Evolutionary conservation across 352 stramenopile genomes (phyloP).

Genomic region (Globisporangium acanthophoron): DNA sequence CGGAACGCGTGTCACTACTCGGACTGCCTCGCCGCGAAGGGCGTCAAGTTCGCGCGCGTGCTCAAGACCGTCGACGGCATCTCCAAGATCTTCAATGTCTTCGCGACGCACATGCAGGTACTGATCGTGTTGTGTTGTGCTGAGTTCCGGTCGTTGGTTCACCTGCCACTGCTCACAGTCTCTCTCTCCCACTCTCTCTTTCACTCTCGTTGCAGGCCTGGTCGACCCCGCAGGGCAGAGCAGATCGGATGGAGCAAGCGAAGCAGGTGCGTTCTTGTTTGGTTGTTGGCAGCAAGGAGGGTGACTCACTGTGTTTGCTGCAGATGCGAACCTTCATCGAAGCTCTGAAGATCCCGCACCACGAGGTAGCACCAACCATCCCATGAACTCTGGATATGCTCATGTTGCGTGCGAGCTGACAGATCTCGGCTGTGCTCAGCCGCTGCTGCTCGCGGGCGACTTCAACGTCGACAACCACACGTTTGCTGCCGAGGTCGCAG

Average conservation of each 20-base stretch:
- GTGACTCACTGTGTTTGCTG: background rate
- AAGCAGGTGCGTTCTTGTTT: constrained; percentile 34
- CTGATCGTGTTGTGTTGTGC: background rate
- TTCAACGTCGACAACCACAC: constrained; percentile 86
- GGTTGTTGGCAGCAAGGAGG: background rate
- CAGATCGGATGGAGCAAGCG: constrained; percentile 61
- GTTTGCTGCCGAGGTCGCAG: constrained; percentile 57
- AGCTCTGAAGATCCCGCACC: constrained; percentile 45
- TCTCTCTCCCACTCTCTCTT: background rate
- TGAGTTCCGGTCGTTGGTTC: background rate
- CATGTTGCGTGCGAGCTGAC: background rate
- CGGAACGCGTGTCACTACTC: constrained; percentile 73
- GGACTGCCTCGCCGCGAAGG: constrained; percentile 79
- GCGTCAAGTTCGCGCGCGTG: constrained; percentile 75
- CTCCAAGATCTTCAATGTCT: constrained; percentile 82
- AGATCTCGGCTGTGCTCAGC: constrained; percentile 19
- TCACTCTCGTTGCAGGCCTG: constrained; percentile 34
- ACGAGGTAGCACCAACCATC: constrained; percentile 38
- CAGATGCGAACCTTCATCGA: constrained; percentile 68
- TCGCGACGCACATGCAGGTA: constrained; percentile 83
- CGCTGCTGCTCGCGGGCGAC: constrained; percentile 73
- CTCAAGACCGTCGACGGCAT: constrained; percentile 44
- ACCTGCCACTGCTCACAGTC: background rate
- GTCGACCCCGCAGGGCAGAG: constrained; percentile 58
- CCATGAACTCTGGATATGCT: too few species aligned